Conservation (phyloP, 1,284 basidiomycete genomes). For the Ustilago shanxiensis region DNA sequence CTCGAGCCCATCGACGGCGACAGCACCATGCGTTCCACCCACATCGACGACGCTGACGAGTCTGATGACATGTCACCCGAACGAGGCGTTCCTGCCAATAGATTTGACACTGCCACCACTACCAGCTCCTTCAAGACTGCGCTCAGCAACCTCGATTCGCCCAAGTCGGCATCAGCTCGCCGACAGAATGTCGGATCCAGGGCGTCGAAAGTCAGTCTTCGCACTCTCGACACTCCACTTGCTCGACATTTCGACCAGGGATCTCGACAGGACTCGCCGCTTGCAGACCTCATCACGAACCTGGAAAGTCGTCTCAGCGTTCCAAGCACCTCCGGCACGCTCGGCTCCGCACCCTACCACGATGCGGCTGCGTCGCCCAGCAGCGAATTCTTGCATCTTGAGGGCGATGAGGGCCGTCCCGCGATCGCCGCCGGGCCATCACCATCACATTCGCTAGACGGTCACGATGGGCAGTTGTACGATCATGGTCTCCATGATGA, state of each 20-base stretch:
- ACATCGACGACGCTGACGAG: conserved; percentile 38
- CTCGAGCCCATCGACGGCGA: conserved; percentile 35
- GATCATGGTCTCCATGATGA: conserved; percentile 18
- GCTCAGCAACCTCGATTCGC: conserved; percentile 37
- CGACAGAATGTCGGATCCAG: conserved; percentile 19
- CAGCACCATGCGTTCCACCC: conserved; percentile 24
- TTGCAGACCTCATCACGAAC: conserved; percentile 50
- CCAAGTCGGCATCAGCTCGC: conserved; percentile 21
- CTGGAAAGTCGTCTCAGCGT: conserved; percentile 40
- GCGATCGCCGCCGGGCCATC: conserved; percentile 29
- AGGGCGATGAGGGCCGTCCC: not conserved
- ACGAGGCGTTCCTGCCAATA: conserved; percentile 27
- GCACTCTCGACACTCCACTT: conserved; percentile 39
- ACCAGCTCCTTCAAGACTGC: conserved; percentile 46
- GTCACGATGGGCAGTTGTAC: conserved; percentile 6
- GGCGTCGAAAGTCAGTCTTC: conserved; percentile 38
- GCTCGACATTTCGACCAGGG: conserved; percentile 47
- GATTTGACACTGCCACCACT: conserved; percentile 45
- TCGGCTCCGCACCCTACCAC: conserved; percentile 28
- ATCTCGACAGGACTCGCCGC: conserved; percentile 35
- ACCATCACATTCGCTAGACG: conserved; percentile 19
- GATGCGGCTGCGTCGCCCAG: conserved; percentile 39
- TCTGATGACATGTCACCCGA: conserved; percentile 39
- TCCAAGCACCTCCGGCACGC: conserved; percentile 28
- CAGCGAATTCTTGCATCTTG: conserved; percentile 31